A percentile compares a stretch with the other conserved stretches of the same genome.
Evolutionary conservation across 192 early-diverging fungal genomes (phyloP).

Genomic region (Hyaloraphidium curvatum): DNA sequence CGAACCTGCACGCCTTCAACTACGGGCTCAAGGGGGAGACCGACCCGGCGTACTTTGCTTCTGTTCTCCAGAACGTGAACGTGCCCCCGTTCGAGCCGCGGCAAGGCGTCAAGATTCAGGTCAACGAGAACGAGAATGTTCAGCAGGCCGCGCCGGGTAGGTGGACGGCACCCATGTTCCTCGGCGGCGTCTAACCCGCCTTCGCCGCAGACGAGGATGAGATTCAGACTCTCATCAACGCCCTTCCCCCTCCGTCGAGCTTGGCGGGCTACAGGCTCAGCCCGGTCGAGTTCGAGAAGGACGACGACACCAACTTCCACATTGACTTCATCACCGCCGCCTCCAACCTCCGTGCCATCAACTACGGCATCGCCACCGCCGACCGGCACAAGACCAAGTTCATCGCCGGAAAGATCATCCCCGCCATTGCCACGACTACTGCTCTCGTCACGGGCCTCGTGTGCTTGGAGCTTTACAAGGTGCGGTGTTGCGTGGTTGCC

Average conservation of each 20-base stretch:
- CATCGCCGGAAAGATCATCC: constrained; percentile 79
- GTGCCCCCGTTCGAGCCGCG: constrained; percentile 76
- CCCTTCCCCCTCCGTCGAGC: constrained; percentile 55
- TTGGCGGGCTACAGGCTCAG: constrained; percentile 67
- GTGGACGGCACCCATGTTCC: constrained; percentile 6
- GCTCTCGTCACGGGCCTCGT: constrained; percentile 7
- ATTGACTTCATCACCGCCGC: constrained; percentile 98
- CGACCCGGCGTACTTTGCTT: constrained; percentile 50
- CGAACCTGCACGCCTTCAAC: constrained; percentile 91
- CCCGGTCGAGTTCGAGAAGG: constrained; percentile 97
- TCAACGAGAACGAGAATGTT: constrained; percentile 65
- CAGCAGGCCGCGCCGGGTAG: constrained; percentile 22
- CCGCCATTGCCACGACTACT: constrained; percentile 46
- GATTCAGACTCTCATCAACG: constrained; percentile 42
- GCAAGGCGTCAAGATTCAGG: constrained; percentile 89
- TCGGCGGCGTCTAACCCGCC: neutral
- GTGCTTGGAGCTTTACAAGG: constrained; percentile 94
- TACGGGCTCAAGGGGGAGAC: constrained; percentile 59
- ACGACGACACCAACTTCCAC: constrained; percentile 98
- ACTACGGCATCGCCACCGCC: constrained; percentile 53
- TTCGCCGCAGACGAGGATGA: constrained; percentile 16
- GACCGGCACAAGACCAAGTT: constrained; percentile 72
- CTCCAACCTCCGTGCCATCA: constrained; percentile 79
- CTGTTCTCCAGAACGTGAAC: constrained; percentile 29
- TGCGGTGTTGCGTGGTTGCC: constrained; percentile 3